Base-by-base conservation (phyloP, 768 basidiomycete species). In the Macrolepiota fuliginosa region DNA sequence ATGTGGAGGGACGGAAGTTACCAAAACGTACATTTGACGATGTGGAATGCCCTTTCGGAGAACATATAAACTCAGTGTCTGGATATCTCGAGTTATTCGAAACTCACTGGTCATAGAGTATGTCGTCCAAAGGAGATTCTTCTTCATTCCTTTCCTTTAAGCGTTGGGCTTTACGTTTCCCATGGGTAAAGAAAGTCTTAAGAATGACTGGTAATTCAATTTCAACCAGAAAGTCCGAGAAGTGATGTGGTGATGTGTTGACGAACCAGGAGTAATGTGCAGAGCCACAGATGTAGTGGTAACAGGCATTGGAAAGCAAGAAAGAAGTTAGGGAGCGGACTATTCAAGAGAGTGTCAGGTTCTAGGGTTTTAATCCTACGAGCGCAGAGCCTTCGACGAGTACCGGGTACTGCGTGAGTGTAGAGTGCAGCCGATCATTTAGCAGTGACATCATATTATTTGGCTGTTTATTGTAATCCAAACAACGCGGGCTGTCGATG, bases 41-140 rank as follows among this genome's bases (percentile, higher is more conserved):
- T 84, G 62, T 87, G 78, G 70, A 90, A 91, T 0, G 87, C 88
- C 74, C 83, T 85, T 63, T 1, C 50, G 54, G 10, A 36, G 3
- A 25, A 24, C 17, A 19, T 32, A 27, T 54, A 17, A 52, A 36
- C n/a, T 1, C 7, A 45, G 49, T 40, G 11, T 53, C 27, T 6
- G 25, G 50, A 57, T 36, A 40, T 45, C 3, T n/a, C 29, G 7
- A 45, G 42, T 19, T 42, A 19, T n/a, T 17, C 15, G 15, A 51
- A 47, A 52, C 81, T 68, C 65, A 87, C 83, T 91, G 84, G 72
- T 92, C 88, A 70, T 84, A 90, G 68, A 90, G 76, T 19, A 92
- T 77, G 64, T 89, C 84, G 42, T 80, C 80, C 64, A 83, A 81
- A 17, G 84, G 79, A 5, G 83, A 82, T 37, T 80, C 77, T 37